Evolutionary conservation across 441 rosid species (phyloP).

Genomic region (Euphorbia corollata): DNA sequence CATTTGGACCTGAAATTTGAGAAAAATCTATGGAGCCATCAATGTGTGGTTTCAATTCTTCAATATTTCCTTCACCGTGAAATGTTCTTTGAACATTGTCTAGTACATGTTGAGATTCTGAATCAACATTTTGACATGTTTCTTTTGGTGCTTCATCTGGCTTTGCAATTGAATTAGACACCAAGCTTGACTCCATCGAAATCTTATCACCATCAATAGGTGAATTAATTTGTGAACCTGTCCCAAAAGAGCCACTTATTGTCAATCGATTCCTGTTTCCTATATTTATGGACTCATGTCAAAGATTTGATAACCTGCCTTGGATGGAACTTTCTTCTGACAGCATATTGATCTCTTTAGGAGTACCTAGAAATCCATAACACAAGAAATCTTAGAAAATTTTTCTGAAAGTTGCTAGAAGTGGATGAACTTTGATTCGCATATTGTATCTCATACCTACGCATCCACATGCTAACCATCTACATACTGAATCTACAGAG

Average conservation of each 20-base stretch:
- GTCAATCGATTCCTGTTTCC: constrained; percentile 10
- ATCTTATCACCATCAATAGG: constrained; percentile 24
- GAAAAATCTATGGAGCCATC: constrained; percentile 52
- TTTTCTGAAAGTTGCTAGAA: constrained; percentile 9
- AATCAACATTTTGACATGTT: constrained; percentile 24
- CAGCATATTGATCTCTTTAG: constrained; percentile 22
- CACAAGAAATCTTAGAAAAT: constrained; percentile 13
- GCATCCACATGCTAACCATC: constrained; percentile 41
- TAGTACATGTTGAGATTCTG: constrained; percentile 25
- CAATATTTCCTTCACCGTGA: constrained; percentile 33
- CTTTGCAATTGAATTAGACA: constrained; percentile 27
- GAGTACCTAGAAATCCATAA: constrained; percentile 30
- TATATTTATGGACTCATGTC: constrained; percentile 5
- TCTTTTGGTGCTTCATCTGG: constrained; percentile 28
- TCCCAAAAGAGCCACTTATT: constrained; percentile 35
- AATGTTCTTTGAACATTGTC: constrained; percentile 22
- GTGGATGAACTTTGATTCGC: constrained; percentile 15
- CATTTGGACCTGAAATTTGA: constrained; percentile 86
- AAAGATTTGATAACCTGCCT: constrained; percentile 29
- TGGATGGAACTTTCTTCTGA: constrained; percentile 25
- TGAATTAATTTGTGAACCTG: constrained; percentile 30
- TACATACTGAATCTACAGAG: constrained; percentile 43
- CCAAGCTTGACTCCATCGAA: constrained; percentile 26
- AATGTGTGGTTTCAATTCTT: constrained; percentile 23
- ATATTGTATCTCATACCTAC: constrained; percentile 43